phyloP scores from a whole-genome alignment of 495 filamentous ascomycete species.

The Astrocystis sublimbata region DNA sequence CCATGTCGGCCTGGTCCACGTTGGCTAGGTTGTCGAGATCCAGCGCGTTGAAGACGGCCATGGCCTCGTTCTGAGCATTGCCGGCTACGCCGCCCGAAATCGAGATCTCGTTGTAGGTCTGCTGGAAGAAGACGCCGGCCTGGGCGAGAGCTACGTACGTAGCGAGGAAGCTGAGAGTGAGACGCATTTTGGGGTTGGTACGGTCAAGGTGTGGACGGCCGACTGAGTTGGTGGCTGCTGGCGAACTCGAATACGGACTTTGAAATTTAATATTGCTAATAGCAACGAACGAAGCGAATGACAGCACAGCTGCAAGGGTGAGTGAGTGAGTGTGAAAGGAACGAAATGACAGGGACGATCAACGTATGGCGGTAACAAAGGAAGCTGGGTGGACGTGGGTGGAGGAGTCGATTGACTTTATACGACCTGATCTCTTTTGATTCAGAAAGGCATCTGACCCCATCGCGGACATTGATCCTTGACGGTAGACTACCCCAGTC shows the following conservation, averaged over 20 bases:
- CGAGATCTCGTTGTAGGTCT: conserved; percentile 37
- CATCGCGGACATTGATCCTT: conserved; percentile 8
- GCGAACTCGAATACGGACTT: conserved; percentile 15
- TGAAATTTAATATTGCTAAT: conserved; percentile 19
- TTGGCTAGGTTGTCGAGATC: conserved; percentile 39
- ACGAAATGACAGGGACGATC: conserved; percentile 23
- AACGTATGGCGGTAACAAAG: conserved; percentile 32
- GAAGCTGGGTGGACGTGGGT: conserved; percentile 20
- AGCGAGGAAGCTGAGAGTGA: conserved; percentile 29
- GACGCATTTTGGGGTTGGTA: conserved; percentile 29
- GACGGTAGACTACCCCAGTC: conserved; percentile 15
- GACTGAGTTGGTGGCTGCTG: conserved; percentile 17
- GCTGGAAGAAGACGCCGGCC: conserved; percentile 31
- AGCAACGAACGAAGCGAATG: conserved; percentile 31
- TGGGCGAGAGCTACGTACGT: conserved; percentile 25
- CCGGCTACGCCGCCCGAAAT: conserved; percentile 46
- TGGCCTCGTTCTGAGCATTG: conserved; percentile 43
- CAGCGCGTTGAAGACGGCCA: conserved; percentile 34
- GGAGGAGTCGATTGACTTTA: conserved; percentile 30
- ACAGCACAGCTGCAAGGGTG: conserved; percentile 35
- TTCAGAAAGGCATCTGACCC: conserved; percentile 24
- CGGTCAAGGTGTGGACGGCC: conserved; percentile 12
- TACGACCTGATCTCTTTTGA: conserved; percentile 28
- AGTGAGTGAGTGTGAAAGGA: neutral
- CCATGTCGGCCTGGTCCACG: conserved; percentile 38